phyloP scores from a whole-genome alignment of 805 yeast genomes.

The Lachancea quebecensis region DNA sequence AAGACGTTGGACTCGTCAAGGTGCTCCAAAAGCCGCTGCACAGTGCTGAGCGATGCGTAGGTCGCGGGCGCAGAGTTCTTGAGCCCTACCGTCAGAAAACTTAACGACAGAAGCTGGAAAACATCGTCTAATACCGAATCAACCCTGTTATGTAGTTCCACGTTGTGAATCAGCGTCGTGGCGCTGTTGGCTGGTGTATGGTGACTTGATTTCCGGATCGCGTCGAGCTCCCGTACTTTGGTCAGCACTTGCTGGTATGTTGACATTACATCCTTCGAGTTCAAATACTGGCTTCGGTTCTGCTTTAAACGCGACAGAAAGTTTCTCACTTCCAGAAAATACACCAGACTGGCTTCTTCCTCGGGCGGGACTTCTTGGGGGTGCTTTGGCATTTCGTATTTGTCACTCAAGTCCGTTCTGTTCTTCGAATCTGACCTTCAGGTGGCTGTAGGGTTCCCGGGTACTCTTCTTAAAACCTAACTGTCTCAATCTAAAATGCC shows the following conservation, averaged over 20 bases:
- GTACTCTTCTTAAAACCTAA: too few relatives aligned
- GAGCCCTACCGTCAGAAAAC: conserved; percentile 87
- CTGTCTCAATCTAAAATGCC: too few relatives aligned
- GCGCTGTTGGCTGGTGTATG: conserved; percentile 15
- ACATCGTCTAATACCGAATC: conserved; percentile 81
- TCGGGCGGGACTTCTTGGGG: conserved; percentile 33
- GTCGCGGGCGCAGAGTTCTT: conserved; percentile 91
- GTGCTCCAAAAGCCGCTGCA: conserved; percentile 76
- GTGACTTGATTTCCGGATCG: conserved; percentile 41
- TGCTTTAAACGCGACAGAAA: conserved; percentile 45
- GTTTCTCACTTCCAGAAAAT: conserved; percentile 38
- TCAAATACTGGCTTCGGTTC: conserved; percentile 57
- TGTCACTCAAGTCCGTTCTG: not conserved
- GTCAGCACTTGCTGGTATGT: conserved; percentile 53
- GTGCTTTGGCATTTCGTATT: conserved; percentile 10
- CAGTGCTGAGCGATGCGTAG: conserved; percentile 81
- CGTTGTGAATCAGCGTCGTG: conserved; percentile 24
- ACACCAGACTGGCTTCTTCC: conserved; percentile 35
- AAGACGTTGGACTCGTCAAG: conserved; percentile 73
- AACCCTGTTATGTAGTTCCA: conserved; percentile 39
- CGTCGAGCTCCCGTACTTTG: conserved; percentile 46
- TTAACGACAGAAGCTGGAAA: conserved; percentile 77
- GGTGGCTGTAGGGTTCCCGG: too few relatives aligned
- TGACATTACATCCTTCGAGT: conserved; percentile 57
- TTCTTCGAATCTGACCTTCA: too few relatives aligned